Evolutionary conservation across 2,329 filamentous ascomycete genomes (phyloP), one percentile per base, ranked within the genome.

Genomic region (Aspergillus tamarii): DNA sequence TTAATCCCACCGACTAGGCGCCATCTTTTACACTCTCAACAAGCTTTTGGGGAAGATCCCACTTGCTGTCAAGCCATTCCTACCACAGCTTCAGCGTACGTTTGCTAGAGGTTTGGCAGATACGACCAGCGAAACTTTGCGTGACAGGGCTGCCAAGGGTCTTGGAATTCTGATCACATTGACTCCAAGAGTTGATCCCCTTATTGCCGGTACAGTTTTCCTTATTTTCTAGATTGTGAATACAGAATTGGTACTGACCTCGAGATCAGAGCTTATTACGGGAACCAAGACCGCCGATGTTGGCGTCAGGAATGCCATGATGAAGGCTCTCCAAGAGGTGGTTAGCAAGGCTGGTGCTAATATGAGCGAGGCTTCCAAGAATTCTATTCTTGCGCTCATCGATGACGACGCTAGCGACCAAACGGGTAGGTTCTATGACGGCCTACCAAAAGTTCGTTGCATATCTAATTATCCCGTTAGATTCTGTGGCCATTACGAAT

Each of bases 1-100:
- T 72, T 77, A 67, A 77, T 56, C 4, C n/a, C 14, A 45, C 21
- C 60, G n/a, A 46, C 26, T 63, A 81, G 91, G 92, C 65, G 95
- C 95, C 48, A 97, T 99, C 76, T 84, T 99, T 65, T 86, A 96
- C 60, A 97, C 95, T 0, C 87, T 99, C 69, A 98, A 97, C 82
- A 97, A 96, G 71, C 83, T 99, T 34, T 84, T 99, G 43, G 93
- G 97, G 80, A 99, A 98, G 85, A 98, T 99, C 77, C 95, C 95
- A 0, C 88, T 91, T 11, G 94, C 96, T 70, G 85, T 99, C 65
- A 97, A 98, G 81, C 95, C 95, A 4, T 99, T 99, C 87, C 81
- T 99, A 75, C 95, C 95, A 11, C 95, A 99, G 76, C 85, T 99
- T 59, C 95, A 99, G 80, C 88, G 95, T 65, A 99, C 95, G 0